phyloP scores from a whole-genome alignment of 179 eudicot genomes.

The Beta lomatogona region DNA sequence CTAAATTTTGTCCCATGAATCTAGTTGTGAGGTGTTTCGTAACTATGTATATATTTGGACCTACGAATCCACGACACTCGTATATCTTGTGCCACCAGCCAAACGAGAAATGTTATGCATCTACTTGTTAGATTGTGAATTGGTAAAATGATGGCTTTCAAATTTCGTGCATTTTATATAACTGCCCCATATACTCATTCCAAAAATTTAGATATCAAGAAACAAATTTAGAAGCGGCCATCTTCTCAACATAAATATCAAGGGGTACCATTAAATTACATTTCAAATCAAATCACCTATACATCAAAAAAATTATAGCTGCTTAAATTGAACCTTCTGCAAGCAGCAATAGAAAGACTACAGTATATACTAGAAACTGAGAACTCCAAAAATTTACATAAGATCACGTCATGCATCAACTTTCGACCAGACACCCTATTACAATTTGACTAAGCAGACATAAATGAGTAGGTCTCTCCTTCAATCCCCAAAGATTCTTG shows the following conservation, averaged over 20 bases:
- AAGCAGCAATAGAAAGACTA: constrained; percentile 6
- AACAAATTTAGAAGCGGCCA: background rate
- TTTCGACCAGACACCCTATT: background rate
- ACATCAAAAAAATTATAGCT: constrained; percentile 16
- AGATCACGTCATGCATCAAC: background rate
- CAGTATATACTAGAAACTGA: background rate
- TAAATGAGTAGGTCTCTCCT: constrained; percentile 39
- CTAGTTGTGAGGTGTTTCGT: too few relatives aligned
- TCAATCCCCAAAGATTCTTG: constrained; percentile 43
- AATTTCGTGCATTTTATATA: too few relatives aligned
- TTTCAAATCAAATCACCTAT: constrained; percentile 9
- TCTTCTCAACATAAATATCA: background rate
- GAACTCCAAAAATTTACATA: constrained; percentile 9
- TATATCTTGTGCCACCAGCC: too few relatives aligned
- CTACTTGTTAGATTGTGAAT: too few relatives aligned
- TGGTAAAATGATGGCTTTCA: too few relatives aligned
- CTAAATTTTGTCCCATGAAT: too few relatives aligned
- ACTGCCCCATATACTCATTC: too few relatives aligned
- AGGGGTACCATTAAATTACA: background rate
- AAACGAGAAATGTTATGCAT: too few relatives aligned
- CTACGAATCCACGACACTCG: too few relatives aligned
- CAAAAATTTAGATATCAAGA: too few relatives aligned
- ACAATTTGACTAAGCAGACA: constrained; percentile 41
- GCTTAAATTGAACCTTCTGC: background rate
- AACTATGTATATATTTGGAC: too few relatives aligned